Conservation (phyloP, 2,329 filamentous ascomycete species). For the Microdochium bolleyi region DNA sequence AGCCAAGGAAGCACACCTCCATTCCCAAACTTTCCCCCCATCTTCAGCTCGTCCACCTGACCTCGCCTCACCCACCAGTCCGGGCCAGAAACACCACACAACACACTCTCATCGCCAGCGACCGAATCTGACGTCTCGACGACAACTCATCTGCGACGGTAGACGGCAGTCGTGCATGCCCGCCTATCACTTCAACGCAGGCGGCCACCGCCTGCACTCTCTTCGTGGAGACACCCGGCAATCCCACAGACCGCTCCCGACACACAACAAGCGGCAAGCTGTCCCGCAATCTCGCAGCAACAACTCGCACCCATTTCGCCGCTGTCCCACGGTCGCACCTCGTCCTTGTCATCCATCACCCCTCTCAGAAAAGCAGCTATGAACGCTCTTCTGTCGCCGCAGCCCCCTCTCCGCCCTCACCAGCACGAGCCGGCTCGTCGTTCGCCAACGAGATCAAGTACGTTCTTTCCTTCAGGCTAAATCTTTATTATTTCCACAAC, state of each 20-base stretch:
- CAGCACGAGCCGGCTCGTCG: constrained; percentile 47
- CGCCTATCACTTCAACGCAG: too few relatives aligned
- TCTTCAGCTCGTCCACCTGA: neutral
- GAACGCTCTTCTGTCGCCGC: constrained; percentile 55
- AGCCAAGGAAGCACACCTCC: neutral
- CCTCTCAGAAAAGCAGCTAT: constrained; percentile 24
- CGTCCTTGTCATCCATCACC: neutral
- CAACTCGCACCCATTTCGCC: neutral
- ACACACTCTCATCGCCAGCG: neutral
- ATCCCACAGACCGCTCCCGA: neutral
- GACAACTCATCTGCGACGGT: too few relatives aligned
- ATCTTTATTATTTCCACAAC: constrained; percentile 1
- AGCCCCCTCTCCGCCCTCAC: constrained; percentile 50
- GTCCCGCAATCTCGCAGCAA: neutral
- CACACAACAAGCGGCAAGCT: neutral
- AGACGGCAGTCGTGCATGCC: too few relatives aligned
- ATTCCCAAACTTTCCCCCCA: neutral
- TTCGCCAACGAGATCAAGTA: constrained; percentile 48
- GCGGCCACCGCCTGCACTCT: too few relatives aligned
- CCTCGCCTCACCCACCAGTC: neutral
- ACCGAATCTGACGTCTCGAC: neutral
- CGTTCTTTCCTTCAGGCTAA: constrained; percentile 18
- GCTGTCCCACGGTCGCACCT: neutral
- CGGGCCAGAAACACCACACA: neutral
- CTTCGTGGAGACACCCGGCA: neutral